Percentiles rank a stretch among this genome's conserved stretches.
phyloP scores from a whole-genome alignment of 176 grass and related monocot species.

The Phoenix dactylifera region DNA sequence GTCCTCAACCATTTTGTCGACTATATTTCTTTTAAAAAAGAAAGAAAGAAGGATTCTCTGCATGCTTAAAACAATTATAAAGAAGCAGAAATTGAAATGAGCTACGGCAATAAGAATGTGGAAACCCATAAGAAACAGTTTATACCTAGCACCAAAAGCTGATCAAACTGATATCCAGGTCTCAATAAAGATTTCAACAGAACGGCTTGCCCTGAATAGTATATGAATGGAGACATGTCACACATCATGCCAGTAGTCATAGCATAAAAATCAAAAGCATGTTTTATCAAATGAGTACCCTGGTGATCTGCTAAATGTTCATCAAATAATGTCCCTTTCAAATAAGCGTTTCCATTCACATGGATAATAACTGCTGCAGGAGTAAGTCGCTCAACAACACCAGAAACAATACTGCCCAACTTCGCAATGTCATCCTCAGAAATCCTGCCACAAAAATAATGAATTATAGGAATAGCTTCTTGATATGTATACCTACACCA shows the following conservation, averaged over 20 bases:
- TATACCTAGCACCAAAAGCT: conserved; percentile 80
- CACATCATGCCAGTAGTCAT: too few species aligned
- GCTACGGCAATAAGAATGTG: background rate
- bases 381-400: conserved; percentile 83
- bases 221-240: background rate
- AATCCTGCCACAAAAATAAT: conserved; percentile 17
- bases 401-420: conserved; percentile 64
- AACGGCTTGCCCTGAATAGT: conserved; percentile 62
- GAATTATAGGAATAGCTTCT: too few species aligned
- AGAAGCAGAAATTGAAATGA: too few species aligned
- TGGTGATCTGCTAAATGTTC: conserved; percentile 79
- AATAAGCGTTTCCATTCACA: conserved; percentile 43
- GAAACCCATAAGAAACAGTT: conserved; percentile 7
- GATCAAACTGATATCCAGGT: conserved; percentile 75
- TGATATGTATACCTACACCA: too few species aligned
- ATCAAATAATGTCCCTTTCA: conserved; percentile 63
- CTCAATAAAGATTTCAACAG: conserved; percentile 70
- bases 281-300: conserved; percentile 17
- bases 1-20: too few species aligned
- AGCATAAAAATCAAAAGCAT: background rate
- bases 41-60: too few species aligned
- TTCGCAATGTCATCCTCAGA: conserved; percentile 33
- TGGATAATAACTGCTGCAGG: conserved; percentile 59
- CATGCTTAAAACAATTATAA: too few species aligned
- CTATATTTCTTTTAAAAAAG: too few species aligned